These are phyloP conservation scores for Plasmodium ovale DNA, from an alignment of 169 alveolate genomes.

Conservation along the genomic window DNA sequence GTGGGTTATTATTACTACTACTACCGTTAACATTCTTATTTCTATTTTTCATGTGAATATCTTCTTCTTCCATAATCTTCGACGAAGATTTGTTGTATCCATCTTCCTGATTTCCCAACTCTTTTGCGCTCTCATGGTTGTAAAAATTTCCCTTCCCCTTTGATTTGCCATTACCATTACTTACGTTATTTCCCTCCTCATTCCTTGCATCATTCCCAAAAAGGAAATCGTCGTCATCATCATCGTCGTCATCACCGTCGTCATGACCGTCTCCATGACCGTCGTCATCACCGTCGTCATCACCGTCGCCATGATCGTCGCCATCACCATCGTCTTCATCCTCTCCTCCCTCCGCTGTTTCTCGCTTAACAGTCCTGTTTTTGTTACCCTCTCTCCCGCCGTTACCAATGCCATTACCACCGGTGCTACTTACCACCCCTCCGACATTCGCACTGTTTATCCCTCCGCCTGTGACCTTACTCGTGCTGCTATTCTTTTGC, in stretches of 20 bases:
- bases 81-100: neutral
- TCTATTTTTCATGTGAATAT: neutral
- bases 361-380: neutral
- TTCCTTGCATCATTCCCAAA: constrained; percentile 1
- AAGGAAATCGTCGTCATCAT: constrained; percentile 40
- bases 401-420: neutral
- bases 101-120: neutral
- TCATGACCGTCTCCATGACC: too few relatives aligned
- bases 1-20: constrained; percentile 51
- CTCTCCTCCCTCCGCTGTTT: neutral
- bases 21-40: neutral
- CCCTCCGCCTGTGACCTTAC: too few relatives aligned
- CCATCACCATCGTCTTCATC: neutral
- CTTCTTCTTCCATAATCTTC: constrained; percentile 6
- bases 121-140: neutral
- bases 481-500: neutral
- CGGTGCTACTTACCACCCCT: too few relatives aligned
- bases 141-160: neutral
- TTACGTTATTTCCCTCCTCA: neutral
- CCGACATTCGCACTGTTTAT: too few relatives aligned
- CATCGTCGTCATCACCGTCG: constrained; percentile 2
- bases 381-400: neutral
- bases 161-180: neutral
- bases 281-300: neutral
- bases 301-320: neutral